Percentiles rank a stretch among this genome's conserved stretches.
phyloP scores from a whole-genome alignment of 2,329 filamentous ascomycete species.

The Coniochaeta pulveracea region DNA sequence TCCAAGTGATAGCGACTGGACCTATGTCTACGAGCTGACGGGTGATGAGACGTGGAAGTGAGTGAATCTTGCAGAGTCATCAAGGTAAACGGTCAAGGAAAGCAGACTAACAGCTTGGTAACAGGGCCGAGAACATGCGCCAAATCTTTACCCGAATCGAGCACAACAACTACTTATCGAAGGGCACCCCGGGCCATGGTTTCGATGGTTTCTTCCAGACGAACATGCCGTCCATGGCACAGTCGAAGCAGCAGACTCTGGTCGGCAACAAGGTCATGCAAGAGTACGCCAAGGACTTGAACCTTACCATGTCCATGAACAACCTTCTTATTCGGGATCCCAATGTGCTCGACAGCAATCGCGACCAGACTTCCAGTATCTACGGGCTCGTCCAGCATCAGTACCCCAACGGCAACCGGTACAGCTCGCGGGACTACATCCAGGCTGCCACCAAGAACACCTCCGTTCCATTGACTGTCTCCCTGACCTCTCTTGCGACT shows the following conservation, averaged over 20 bases:
- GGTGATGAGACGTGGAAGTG: conserved; percentile 16
- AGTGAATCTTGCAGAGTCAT: neutral
- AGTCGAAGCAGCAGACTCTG: conserved; percentile 7
- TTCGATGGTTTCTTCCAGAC: conserved; percentile 16
- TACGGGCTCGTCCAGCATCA: conserved; percentile 13
- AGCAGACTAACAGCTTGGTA: neutral
- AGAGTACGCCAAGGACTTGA: conserved; percentile 11
- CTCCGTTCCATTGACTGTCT: conserved; percentile 11
- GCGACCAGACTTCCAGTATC: conserved; percentile 12
- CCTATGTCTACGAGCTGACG: conserved; percentile 15
- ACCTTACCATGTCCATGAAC: conserved; percentile 9
- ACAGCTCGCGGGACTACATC: conserved; percentile 19
- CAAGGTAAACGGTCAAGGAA: neutral
- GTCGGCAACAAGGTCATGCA: conserved; percentile 11
- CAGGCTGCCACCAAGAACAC: conserved; percentile 12
- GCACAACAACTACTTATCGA: conserved; percentile 14
- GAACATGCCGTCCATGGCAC: conserved; percentile 11
- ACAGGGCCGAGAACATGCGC: conserved; percentile 14
- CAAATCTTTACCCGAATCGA: conserved; percentile 14
- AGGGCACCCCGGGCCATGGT: conserved; percentile 11
- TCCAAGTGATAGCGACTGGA: conserved; percentile 17
- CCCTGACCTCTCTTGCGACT: conserved; percentile 20
- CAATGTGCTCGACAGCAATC: conserved; percentile 10
- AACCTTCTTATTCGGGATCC: conserved; percentile 13
- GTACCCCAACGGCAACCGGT: conserved; percentile 16